Base-by-base conservation (phyloP, 148 eudicot species). In the Heliosperma pusillum region DNA sequence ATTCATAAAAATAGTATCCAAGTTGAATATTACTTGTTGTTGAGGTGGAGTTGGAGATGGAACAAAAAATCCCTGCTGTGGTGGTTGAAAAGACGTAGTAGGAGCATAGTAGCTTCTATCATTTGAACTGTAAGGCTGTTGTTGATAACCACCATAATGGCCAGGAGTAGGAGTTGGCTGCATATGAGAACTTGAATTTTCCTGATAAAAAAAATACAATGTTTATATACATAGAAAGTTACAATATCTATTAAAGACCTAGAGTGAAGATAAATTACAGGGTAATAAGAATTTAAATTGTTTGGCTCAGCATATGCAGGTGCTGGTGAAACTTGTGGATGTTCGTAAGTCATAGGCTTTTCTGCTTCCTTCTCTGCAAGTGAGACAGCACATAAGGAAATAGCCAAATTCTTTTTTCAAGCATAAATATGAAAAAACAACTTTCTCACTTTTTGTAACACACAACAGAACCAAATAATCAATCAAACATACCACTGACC, bases 11-110 rank as follows among this genome's bases (percentile, higher is more conserved):
- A 11, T 10, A 5, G 7, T 16, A 70, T 70, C n/a, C 53, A 50
- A 70, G 55, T 26, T 70, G 73, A 24, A 68, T 44, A 21, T 47
- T 70, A 70, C 83, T 81, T 85, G 91, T 67, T 85, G 91, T 67
- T 83, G 85, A 30, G 87, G 36, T 68, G 79, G 96, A 61, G 89
- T 76, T 71, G 77, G 92, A 65, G 89, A 79, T 74, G 99, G 99
- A 74, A 90, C 72, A 83, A 92, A 95, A 61, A 87, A 84, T 24
- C 59, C 30, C 73, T 79, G 92, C 15, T 84, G 82, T 36, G 86
- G 71, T 77, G 91, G 83, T 66, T 83, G 96, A 76, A 86, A 88
- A 53, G 95, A 73, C 59, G 77, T 52, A 59, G 77, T 52, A 59
- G 91, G 76, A 76, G 83, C 77, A 84, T 76, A 72, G 82, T 83